Evolutionary conservation across 2,329 filamentous ascomycete species (phyloP).

Genomic region (Amauroascus verrucosus): DNA sequence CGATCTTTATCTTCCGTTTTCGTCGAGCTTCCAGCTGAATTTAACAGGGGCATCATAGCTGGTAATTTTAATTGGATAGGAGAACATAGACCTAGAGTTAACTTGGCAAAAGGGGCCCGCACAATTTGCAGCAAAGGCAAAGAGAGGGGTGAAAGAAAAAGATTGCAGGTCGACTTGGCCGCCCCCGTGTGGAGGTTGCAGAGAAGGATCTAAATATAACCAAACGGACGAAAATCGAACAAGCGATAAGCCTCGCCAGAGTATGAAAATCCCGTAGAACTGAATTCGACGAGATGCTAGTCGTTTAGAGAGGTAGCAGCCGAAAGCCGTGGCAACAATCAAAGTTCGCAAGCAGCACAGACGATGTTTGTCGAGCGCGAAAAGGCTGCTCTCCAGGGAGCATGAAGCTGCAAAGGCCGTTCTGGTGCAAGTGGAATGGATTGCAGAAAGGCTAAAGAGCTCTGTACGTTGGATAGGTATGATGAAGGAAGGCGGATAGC

Average conservation of each 20-base stretch:
- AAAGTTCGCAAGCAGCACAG: background rate
- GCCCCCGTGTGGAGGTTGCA: background rate
- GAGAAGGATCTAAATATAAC: background rate
- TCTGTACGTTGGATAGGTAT: background rate
- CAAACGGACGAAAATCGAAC: background rate
- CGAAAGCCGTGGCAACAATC: background rate
- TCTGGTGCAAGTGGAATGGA: background rate
- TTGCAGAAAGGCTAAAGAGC: background rate
- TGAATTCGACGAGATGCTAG: background rate
- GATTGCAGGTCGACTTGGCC: background rate
- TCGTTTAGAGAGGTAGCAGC: no score
- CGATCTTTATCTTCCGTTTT: slow-evolving; percentile 18
- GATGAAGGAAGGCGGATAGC: slow-evolving; percentile 6
- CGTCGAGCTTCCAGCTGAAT: slow-evolving; percentile 12
- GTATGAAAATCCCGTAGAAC: background rate
- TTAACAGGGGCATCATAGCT: slow-evolving; percentile 9
- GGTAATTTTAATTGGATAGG: slow-evolving; percentile 2
- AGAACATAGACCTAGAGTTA: slow-evolving; percentile 3
- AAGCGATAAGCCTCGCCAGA: background rate
- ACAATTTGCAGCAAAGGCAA: slow-evolving; percentile 8
- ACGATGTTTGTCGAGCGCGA: background rate
- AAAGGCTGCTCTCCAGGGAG: background rate
- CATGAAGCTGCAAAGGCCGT: background rate
- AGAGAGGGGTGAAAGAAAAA: slow-evolving; percentile 4
- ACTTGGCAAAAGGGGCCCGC: background rate